These are phyloP conservation scores for Monosporascus sp. DNA, from an alignment of 2,329 filamentous ascomycete genomes.

Conservation along the genomic window DNA sequence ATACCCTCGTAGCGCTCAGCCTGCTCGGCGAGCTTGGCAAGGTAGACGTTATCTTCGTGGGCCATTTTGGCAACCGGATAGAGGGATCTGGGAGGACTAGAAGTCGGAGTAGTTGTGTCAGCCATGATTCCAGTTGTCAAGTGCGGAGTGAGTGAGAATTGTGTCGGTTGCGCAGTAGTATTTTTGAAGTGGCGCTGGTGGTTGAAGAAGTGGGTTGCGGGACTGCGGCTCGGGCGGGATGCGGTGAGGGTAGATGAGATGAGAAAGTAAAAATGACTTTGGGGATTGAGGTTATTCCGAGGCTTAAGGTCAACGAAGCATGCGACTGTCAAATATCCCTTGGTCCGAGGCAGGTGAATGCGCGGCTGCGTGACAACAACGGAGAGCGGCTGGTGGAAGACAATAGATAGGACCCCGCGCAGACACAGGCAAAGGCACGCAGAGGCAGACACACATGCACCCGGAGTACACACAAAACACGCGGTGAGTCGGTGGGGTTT, in stretches of 20 bases:
- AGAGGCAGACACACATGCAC: constrained; percentile 9
- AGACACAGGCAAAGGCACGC: not conserved
- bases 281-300: not conserved
- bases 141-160: constrained; percentile 6
- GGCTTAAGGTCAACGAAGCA: not conserved
- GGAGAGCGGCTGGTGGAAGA: not conserved
- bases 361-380: not conserved
- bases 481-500: constrained; percentile 30
- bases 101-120: constrained; percentile 13
- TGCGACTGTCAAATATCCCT: not conserved
- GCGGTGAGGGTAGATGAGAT: no score
- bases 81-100: constrained; percentile 15
- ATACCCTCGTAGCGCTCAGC: constrained; percentile 99
- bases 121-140: constrained; percentile 8
- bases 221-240: not conserved
- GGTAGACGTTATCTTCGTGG: constrained; percentile 98
- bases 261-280: not conserved
- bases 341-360: not conserved
- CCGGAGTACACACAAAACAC: constrained; percentile 16
- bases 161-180: not conserved
- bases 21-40: constrained; percentile 99
- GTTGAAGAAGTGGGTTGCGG: constrained; percentile 1
- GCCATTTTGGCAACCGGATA: constrained; percentile 69
- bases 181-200: not conserved
- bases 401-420: not conserved